Conservation (phyloP, 345 rosid genomes). For the Geranium brycei region DNA sequence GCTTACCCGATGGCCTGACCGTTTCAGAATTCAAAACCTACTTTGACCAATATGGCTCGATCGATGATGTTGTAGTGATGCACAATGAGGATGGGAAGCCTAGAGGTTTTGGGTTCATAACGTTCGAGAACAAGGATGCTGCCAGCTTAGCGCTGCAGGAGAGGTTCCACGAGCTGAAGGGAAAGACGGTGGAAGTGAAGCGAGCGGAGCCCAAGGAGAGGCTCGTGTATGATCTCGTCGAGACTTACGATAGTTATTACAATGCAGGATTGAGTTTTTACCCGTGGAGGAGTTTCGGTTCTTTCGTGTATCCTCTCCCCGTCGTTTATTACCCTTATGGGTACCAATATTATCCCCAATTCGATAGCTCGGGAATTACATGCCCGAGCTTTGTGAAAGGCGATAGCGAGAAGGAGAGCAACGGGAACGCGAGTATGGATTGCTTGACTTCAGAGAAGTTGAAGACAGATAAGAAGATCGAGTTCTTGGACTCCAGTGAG, state of each 20-base stretch:
- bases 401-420: background rate
- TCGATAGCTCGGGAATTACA: background rate
- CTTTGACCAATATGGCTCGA: conserved; percentile 11
- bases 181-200: conserved; percentile 19
- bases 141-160: conserved; percentile 3
- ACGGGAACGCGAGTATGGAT: background rate
- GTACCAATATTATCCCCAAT: background rate
- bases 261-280: background rate
- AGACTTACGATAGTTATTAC: background rate
- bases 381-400: background rate
- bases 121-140: conserved; percentile 12
- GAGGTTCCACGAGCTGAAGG: conserved; percentile 3
- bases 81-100: conserved; percentile 3
- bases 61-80: conserved; percentile 7
- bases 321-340: background rate
- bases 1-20: conserved; percentile 6
- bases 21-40: conserved; percentile 8
- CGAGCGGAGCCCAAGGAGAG: conserved; percentile 10
- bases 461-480: background rate
- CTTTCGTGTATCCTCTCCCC: background rate
- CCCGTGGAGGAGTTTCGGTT: background rate
- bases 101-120: conserved; percentile 17
- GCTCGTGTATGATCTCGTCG: background rate
- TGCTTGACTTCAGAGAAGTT: background rate
- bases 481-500: background rate